Evolutionary conservation across 2,329 filamentous ascomycete genomes (phyloP).

Genomic region (Neurospora crassa): DNA sequence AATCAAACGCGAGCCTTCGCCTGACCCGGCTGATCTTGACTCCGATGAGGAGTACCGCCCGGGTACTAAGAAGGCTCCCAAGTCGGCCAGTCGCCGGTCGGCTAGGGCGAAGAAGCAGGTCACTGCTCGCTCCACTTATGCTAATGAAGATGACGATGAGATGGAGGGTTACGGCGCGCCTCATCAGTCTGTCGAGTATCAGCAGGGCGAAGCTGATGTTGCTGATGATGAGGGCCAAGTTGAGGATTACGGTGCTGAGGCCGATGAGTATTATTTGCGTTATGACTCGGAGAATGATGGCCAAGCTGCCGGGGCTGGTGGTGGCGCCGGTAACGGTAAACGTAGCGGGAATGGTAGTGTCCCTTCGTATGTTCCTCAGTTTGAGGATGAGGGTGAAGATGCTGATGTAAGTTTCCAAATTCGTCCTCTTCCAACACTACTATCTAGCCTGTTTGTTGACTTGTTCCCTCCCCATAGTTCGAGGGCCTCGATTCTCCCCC

Average conservation of each 20-base stretch:
- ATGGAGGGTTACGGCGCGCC: not conserved
- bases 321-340: not conserved
- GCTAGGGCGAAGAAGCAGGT: slow-evolving; percentile 1
- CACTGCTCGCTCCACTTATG: not conserved
- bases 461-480: not conserved
- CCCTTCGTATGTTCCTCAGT: not conserved
- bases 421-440: not conserved
- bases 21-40: slow-evolving; percentile 8
- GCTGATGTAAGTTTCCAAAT: not conserved
- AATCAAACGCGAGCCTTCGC: slow-evolving; percentile 2
- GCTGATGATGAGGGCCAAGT: slow-evolving; percentile 4
- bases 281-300: not conserved
- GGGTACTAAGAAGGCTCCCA: not conserved
- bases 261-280: not conserved
- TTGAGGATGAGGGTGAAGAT: not conserved
- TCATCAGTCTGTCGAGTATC: not conserved
- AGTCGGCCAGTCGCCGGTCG: not conserved
- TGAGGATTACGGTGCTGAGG: slow-evolving; percentile 1
- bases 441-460: not conserved
- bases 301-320: not conserved
- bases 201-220: slow-evolving; percentile 5
- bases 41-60: slow-evolving; percentile 12
- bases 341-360: not conserved
- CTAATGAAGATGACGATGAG: slow-evolving; percentile 1
- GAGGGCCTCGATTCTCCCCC: not conserved